Percentiles rank a stretch among this genome's conserved stretches.
Conservation (phyloP, 2,329 filamentous ascomycete genomes). For the Trichophaea hybrida region DNA sequence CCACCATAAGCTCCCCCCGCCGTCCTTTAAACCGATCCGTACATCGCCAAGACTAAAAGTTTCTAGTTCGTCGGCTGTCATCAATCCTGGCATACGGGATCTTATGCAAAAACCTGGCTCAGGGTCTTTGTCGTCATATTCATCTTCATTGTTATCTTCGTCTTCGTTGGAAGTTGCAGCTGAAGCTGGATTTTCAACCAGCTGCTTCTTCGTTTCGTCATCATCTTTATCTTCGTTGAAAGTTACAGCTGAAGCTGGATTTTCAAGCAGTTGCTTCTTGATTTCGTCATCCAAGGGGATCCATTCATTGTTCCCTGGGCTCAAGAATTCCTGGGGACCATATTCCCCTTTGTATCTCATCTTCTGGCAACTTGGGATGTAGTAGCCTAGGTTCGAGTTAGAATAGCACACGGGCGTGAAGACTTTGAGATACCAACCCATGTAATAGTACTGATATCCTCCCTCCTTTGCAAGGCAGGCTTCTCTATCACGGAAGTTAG, state of each 20-base stretch:
- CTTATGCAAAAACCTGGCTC: slow-evolving; percentile 9
- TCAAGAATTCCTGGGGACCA: slow-evolving; percentile 56
- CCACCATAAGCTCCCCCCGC: not conserved
- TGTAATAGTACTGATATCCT: slow-evolving; percentile 65
- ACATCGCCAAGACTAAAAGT: slow-evolving; percentile 13
- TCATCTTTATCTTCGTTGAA: slow-evolving; percentile 28
- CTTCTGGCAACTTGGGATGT: slow-evolving; percentile 67
- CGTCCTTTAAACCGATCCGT: slow-evolving; percentile 5
- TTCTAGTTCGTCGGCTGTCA: slow-evolving; percentile 12
- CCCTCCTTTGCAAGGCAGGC: slow-evolving; percentile 54
- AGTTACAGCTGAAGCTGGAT: not conserved
- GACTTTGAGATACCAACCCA: slow-evolving; percentile 31
- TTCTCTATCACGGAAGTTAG: slow-evolving; percentile 40
- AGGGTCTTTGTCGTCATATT: slow-evolving; percentile 1
- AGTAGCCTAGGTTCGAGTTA: slow-evolving; percentile 43
- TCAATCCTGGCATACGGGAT: slow-evolving; percentile 17
- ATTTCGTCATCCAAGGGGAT: slow-evolving; percentile 42
- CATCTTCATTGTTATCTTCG: not conserved
- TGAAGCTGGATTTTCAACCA: slow-evolving; percentile 33
- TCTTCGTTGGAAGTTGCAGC: not conserved
- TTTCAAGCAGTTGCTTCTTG: slow-evolving; percentile 38
- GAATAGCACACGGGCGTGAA: not conserved
- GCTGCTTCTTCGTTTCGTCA: slow-evolving; percentile 36
- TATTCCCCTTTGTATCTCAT: slow-evolving; percentile 80
- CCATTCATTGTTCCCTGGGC: slow-evolving; percentile 52